These are phyloP conservation scores for Cucurbita maxima DNA, from an alignment of 306 rosid genomes.

Conservation along the genomic window DNA sequence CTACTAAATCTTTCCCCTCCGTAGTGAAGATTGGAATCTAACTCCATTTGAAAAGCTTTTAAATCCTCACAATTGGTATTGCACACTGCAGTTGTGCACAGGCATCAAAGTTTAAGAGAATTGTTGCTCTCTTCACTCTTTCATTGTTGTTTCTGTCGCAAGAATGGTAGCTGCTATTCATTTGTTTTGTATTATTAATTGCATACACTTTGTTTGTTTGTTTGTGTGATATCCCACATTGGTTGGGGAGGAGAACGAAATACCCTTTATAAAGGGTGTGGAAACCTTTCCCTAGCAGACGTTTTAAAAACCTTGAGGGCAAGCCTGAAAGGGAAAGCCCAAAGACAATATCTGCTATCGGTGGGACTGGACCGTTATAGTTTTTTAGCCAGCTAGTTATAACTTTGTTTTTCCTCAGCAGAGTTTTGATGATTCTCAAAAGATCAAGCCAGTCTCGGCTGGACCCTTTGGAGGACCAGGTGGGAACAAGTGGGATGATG, in stretches of 20 bases:
- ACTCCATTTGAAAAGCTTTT: not conserved
- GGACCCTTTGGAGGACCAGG: slow-evolving; percentile 80
- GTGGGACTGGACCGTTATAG: no score
- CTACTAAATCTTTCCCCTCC: slow-evolving; percentile 10
- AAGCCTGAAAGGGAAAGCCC: no score
- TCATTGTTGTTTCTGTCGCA: not conserved
- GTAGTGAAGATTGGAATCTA: slow-evolving; percentile 10
- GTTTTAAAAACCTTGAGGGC: no score
- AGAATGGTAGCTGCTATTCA: slow-evolving; percentile 5
- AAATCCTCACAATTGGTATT: not conserved
- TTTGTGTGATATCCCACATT: no score
- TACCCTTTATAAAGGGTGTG: no score
- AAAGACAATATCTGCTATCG: no score
- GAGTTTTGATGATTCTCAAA: slow-evolving; percentile 9
- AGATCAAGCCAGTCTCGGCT: slow-evolving; percentile 19
- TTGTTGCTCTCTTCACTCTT: not conserved
- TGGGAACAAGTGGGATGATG: slow-evolving; percentile 58
- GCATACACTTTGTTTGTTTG: not conserved
- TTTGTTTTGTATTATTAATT: not conserved
- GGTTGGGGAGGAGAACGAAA: no score
- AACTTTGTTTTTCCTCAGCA: not conserved
- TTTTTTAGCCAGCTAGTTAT: not conserved
- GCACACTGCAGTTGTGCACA: not conserved
- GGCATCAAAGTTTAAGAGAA: not conserved
- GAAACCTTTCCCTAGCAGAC: no score